phyloP scores from a whole-genome alignment of 129 eudicot genomes.

The Escallonia rubra region DNA sequence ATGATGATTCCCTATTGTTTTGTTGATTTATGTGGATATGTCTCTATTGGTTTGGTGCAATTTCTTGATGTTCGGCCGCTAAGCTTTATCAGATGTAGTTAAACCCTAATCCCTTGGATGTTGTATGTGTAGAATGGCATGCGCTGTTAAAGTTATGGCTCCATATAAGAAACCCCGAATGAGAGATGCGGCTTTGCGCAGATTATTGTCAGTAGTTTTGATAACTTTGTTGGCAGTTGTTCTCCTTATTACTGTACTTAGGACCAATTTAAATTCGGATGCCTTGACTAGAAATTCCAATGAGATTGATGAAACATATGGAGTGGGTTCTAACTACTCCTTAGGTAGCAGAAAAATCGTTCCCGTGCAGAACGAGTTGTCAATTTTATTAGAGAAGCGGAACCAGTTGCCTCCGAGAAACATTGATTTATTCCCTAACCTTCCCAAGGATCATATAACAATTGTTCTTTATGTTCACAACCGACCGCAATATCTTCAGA shows the following conservation, averaged over 20 bases:
- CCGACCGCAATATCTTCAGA: conserved; percentile 80
- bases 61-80: conserved; percentile 7
- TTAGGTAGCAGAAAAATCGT: conserved; percentile 33
- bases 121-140: background rate
- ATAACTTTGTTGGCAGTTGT: conserved; percentile 46
- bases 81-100: conserved; percentile 5
- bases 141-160: conserved; percentile 32
- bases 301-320: conserved; percentile 22
- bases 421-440: conserved; percentile 62
- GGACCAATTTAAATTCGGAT: conserved; percentile 27
- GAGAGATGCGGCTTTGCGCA: conserved; percentile 43
- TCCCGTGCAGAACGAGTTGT: conserved; percentile 57
- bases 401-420: conserved; percentile 75
- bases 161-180: conserved; percentile 48
- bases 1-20: too few species aligned
- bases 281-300: conserved; percentile 18
- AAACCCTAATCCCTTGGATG: conserved; percentile 13
- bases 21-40: too few species aligned
- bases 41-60: conserved; percentile 10
- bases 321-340: conserved; percentile 9
- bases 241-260: conserved; percentile 39
- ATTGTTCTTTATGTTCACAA: conserved; percentile 90
- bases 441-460: conserved; percentile 51
- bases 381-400: conserved; percentile 46
- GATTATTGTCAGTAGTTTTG: conserved; percentile 40